Evolutionary conservation across 495 filamentous ascomycete species (phyloP).

Genomic region (Podospora anserina): DNA sequence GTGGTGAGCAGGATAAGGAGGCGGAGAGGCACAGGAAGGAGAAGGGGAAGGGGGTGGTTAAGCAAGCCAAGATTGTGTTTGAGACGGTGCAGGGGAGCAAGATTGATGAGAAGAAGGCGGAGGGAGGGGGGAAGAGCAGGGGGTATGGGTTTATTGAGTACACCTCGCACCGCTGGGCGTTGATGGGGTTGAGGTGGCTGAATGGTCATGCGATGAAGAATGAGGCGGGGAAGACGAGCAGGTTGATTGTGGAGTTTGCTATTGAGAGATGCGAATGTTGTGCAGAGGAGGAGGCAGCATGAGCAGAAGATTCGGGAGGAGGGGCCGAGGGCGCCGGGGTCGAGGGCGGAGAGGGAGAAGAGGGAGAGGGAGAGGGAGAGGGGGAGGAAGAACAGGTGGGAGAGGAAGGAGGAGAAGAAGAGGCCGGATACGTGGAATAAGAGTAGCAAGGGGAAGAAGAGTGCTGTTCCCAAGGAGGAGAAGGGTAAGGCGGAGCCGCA

Average conservation of each 20-base stretch:
- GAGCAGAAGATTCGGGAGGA: conserved; percentile 63
- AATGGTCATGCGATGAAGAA: conserved; percentile 73
- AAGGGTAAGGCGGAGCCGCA: conserved; percentile 14
- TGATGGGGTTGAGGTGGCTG: conserved; percentile 92
- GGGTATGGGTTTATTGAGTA: conserved; percentile 99
- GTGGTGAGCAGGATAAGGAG: conserved; percentile 71
- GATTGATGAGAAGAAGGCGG: conserved; percentile 54
- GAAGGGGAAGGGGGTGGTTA: conserved; percentile 89
- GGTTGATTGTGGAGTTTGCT: conserved; percentile 93
- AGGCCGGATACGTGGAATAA: conserved; percentile 13
- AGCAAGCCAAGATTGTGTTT: conserved; percentile 90
- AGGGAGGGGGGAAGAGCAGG: conserved; percentile 71
- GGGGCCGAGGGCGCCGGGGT: conserved; percentile 18
- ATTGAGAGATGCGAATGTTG: conserved; percentile 97
- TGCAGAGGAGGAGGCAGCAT: conserved; percentile 68
- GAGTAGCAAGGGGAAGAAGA: conserved; percentile 12
- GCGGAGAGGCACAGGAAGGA: conserved; percentile 72
- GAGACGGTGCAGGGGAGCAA: conserved; percentile 81
- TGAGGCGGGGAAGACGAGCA: conserved; percentile 47
- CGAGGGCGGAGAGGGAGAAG: conserved; percentile 5
- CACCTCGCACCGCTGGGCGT: conserved; percentile 83
- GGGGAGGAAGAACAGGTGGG: conserved; percentile 6
- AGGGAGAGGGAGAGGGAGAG: background rate
- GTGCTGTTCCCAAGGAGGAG: conserved; percentile 12
- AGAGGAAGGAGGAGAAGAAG: conserved; percentile 8